Evolutionary conservation across 495 filamentous ascomycete genomes (phyloP).

Genomic region (Daldinia concentrica): DNA sequence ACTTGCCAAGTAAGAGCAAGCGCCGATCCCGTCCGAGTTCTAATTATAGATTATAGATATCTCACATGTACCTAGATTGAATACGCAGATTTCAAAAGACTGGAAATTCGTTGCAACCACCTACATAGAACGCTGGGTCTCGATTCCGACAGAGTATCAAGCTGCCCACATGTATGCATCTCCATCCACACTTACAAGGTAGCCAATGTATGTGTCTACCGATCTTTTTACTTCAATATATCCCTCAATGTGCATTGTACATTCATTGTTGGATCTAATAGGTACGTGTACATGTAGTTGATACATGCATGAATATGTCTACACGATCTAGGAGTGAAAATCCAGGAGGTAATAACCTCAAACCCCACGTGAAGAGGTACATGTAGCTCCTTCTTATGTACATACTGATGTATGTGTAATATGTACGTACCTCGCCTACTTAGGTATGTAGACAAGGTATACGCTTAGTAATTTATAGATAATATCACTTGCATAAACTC

Average conservation of each 20-base stretch:
- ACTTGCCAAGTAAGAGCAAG: constrained; percentile 23
- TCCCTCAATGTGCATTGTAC: neutral
- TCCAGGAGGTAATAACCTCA: neutral
- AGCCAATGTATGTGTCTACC: neutral
- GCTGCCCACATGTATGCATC: constrained; percentile 1
- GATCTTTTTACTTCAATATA: neutral
- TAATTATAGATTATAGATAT: constrained; percentile 32
- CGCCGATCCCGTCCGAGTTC: constrained; percentile 12
- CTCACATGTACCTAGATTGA: neutral
- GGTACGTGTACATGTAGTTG: neutral
- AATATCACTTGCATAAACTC: neutral
- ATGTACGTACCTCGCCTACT: no score
- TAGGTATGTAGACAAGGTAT: neutral
- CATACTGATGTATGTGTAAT: neutral
- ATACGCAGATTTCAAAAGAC: neutral
- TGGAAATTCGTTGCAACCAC: neutral
- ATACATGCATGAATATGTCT: neutral
- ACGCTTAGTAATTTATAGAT: neutral
- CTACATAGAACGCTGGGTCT: neutral
- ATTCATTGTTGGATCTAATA: neutral
- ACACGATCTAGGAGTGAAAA: neutral
- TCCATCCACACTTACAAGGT: neutral
- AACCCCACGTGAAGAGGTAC: neutral
- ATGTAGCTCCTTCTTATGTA: neutral
- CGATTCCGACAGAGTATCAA: neutral